Conservation (phyloP, 2,329 filamentous ascomycete genomes). For the Simplicillium sp. region DNA sequence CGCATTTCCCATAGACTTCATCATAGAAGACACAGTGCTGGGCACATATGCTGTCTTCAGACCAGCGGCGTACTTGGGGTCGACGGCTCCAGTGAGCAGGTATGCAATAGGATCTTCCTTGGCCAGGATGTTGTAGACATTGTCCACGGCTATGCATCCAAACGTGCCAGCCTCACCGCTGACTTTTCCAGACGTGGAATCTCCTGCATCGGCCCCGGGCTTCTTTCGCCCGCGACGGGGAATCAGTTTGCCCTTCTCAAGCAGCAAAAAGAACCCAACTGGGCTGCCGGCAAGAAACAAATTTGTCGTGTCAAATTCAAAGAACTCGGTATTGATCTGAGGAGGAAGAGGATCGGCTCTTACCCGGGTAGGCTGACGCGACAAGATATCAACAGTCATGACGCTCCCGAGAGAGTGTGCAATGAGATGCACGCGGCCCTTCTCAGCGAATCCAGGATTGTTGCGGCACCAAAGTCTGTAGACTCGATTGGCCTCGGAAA, state of each 20-base stretch:
- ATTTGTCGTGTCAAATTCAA: constrained; percentile 88
- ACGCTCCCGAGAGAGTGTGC: constrained; percentile 90
- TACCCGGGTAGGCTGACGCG: constrained; percentile 70
- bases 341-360: constrained; percentile 35
- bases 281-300: constrained; percentile 87
- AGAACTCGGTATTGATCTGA: constrained; percentile 45
- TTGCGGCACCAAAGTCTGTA: constrained; percentile 92
- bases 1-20: constrained; percentile 53
- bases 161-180: constrained; percentile 74
- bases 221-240: constrained; percentile 72
- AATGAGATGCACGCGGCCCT: constrained; percentile 82
- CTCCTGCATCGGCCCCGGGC: constrained; percentile 58
- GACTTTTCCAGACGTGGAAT: constrained; percentile 47
- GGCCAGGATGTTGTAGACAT: constrained; percentile 86
- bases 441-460: constrained; percentile 74
- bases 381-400: constrained; percentile 88
- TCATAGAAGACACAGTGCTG: constrained; percentile 55
- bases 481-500: constrained; percentile 88
- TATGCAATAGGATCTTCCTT: constrained; percentile 74
- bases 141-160: constrained; percentile 88
- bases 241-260: constrained; percentile 63
- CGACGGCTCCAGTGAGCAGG: constrained; percentile 81
- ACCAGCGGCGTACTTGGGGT: constrained; percentile 66
- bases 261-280: constrained; percentile 81
- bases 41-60: constrained; percentile 75